A percentile compares a stretch with the other conserved stretches of the same genome.
These are phyloP conservation scores for Setaria italica DNA, from an alignment of 202 grass and related monocot species.

Conservation along the genomic window DNA sequence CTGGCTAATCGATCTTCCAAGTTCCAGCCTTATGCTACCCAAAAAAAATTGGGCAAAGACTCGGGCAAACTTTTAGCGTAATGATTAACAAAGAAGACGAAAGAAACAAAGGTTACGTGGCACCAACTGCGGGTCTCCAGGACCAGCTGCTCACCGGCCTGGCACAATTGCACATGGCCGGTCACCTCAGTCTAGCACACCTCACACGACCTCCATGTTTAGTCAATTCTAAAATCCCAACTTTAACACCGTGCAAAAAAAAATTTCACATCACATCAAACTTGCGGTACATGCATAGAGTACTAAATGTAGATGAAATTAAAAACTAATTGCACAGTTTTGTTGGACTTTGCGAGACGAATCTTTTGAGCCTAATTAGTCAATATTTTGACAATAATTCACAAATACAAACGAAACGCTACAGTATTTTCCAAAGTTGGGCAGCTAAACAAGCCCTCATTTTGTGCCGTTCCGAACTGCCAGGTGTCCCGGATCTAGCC, in stretches of 20 bases:
- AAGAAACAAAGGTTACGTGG: neutral
- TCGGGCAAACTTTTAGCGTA: neutral
- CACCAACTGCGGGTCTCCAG: neutral
- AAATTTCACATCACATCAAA: no score
- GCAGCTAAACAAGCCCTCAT: no score
- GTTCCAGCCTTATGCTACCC: neutral
- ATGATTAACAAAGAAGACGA: neutral
- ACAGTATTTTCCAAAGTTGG: no score
- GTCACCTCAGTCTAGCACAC: neutral
- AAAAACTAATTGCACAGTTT: no score
- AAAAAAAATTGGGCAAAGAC: neutral
- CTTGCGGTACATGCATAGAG: no score
- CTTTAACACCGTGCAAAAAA: no score
- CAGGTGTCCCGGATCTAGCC: neutral
- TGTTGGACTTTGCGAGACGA: no score
- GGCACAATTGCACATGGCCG: neutral
- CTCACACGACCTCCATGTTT: neutral
- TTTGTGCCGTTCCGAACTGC: neutral
- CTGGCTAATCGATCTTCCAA: neutral
- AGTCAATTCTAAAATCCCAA: no score
- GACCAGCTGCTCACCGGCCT: conserved; percentile 31
- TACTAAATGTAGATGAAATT: no score
- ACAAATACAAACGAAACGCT: no score
- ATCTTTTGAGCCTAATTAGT: no score
- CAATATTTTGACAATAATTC: no score